A percentile compares a stretch with the other conserved stretches of the same genome.
Conservation (phyloP, 2,329 filamentous ascomycete species). For the Sporothrix dimorphospora region DNA sequence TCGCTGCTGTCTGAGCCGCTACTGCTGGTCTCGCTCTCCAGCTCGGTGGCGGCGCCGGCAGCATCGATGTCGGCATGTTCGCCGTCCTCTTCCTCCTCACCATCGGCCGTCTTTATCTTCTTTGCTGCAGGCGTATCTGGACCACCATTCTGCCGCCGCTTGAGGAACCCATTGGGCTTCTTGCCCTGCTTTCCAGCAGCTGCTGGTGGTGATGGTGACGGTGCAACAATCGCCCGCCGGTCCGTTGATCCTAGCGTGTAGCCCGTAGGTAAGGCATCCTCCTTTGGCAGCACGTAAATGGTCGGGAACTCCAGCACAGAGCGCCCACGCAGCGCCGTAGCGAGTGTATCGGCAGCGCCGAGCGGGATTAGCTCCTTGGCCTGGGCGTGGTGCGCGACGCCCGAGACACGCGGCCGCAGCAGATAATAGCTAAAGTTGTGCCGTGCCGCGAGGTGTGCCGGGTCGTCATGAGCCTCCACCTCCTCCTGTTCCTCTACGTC, state of each 20-base stretch:
- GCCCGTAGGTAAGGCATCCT: slow-evolving; percentile 34
- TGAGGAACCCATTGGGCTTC: neutral
- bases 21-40: slow-evolving; percentile 34
- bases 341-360: slow-evolving; percentile 50
- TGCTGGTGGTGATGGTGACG: no score
- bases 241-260: slow-evolving; percentile 36
- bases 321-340: slow-evolving; percentile 56
- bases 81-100: neutral
- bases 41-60: neutral
- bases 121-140: slow-evolving; percentile 1
- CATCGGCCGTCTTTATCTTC: slow-evolving; percentile 20
- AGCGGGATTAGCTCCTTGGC: slow-evolving; percentile 57
- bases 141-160: slow-evolving; percentile 2
- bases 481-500: slow-evolving; percentile 18
- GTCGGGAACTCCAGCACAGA: slow-evolving; percentile 74
- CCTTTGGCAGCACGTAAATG: slow-evolving; percentile 58
- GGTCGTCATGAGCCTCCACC: slow-evolving; percentile 33
- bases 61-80: slow-evolving; percentile 10
- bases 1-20: slow-evolving; percentile 26
- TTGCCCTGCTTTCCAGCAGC: neutral
- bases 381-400: neutral
- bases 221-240: slow-evolving; percentile 27
- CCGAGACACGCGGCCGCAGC: slow-evolving; percentile 29
- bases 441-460: slow-evolving; percentile 34
- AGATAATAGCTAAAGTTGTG: slow-evolving; percentile 39